Base-by-base conservation (phyloP, 306 rosid species). In the Senna siamea region DNA sequence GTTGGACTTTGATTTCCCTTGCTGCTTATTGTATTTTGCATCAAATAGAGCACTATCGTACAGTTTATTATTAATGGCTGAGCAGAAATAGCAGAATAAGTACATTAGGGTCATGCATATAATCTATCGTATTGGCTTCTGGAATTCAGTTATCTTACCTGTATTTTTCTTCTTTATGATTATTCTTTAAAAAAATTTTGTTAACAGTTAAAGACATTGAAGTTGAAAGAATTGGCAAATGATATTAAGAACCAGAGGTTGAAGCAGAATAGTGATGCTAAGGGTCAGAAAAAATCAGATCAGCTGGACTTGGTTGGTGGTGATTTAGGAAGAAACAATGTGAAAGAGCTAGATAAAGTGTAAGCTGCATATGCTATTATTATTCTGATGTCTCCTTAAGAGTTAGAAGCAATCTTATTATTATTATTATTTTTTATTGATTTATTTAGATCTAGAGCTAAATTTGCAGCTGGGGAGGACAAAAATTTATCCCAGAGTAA, bases 161-260 rank as follows among this genome's bases (percentile, higher is more conserved):
- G 5, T 1, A 7, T 17, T 62, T 18, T 62, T 10, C 9, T 62
- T 62, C 66, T 60, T 44, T 17, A 8, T 60, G 56, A 37, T 15
- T 51, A 11, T 23, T 69, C 66, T 28, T 30, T 43, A 56, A 26
- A 26, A 26, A 26, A 62, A 23, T 59, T 55, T 55, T 47, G 44
- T 56, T 72, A 30, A 79, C 78, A 91, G 96, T 81, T 91, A 63
- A 91, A 89, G 89, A 76, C 88, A 44, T 56, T 82, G 89, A 85
- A 83, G 81, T 83, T 93, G 82, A 89, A 79, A 83, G 91, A 89
- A 53, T 43, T 91, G 46, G 88, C 92, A n/a, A 80, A 88, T 79
- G 87, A 87, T 76, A 72, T 89, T 26, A 85, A 85, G 91, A 82
- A 84, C 67, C 96, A 86, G 91, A 93, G 85, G 79, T 76, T 77